These are phyloP conservation scores for Penicillium hesseltinei DNA, from an alignment of 2,329 filamentous ascomycete species.

Conservation along the genomic window DNA sequence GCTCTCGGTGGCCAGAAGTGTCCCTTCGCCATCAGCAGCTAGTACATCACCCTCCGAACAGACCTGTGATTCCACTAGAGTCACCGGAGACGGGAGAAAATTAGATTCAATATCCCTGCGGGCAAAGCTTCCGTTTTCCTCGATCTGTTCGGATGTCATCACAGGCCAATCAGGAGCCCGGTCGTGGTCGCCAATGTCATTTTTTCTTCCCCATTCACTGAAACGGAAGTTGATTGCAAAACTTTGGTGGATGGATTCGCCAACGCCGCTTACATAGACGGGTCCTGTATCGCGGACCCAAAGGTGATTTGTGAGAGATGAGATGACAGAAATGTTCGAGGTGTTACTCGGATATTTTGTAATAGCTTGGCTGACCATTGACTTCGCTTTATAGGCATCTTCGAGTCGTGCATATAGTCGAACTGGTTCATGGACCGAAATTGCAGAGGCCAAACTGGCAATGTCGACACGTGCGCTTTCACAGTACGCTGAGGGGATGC, in stretches of 20 bases:
- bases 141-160: slow-evolving; percentile 8
- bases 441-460: slow-evolving; percentile 19
- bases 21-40: slow-evolving; percentile 32
- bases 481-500: slow-evolving; percentile 18
- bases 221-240: slow-evolving; percentile 21
- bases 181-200: slow-evolving; percentile 12
- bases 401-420: slow-evolving; percentile 23
- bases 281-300: slow-evolving; percentile 23
- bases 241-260: slow-evolving; percentile 1
- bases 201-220: slow-evolving; percentile 23
- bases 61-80: slow-evolving; percentile 17
- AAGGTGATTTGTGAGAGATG: slow-evolving; percentile 19
- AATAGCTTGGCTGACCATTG: slow-evolving; percentile 6
- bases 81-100: slow-evolving; percentile 11
- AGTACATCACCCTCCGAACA: slow-evolving; percentile 29
- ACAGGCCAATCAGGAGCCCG: slow-evolving; percentile 16
- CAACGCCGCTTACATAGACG: slow-evolving; percentile 16
- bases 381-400: slow-evolving; percentile 17
- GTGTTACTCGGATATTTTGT: slow-evolving; percentile 3
- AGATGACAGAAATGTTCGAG: slow-evolving; percentile 15
- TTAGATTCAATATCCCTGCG: slow-evolving; percentile 6
- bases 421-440: slow-evolving; percentile 30
- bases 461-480: slow-evolving; percentile 19
- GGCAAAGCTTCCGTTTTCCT: slow-evolving; percentile 19
- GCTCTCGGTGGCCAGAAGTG: slow-evolving; percentile 30